Percentiles rank a stretch among this genome's conserved stretches.
Evolutionary conservation across 306 rosid species (phyloP).

Genomic region (Vicia sativa): DNA sequence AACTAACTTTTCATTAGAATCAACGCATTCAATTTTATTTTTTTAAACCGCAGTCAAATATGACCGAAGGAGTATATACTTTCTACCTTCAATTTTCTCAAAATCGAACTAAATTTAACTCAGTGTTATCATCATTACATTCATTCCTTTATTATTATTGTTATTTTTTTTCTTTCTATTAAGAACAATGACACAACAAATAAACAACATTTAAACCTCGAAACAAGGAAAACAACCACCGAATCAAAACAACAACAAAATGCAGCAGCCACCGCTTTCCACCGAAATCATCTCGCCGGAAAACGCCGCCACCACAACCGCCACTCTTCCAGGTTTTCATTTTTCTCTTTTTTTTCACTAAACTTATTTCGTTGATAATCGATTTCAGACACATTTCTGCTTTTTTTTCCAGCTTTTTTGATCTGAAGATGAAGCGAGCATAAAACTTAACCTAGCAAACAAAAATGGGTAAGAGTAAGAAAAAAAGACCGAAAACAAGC

Average conservation of each 20-base stretch:
- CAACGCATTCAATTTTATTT: too few species aligned
- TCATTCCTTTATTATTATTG: too few species aligned
- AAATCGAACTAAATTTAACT: too few species aligned
- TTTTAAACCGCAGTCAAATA: too few species aligned
- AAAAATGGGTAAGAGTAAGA: constrained; percentile 19
- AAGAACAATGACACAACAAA: too few species aligned
- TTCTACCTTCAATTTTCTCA: too few species aligned
- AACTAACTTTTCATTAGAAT: too few species aligned
- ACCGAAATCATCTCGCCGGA: neutral
- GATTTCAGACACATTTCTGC: neutral
- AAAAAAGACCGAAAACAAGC: constrained; percentile 35
- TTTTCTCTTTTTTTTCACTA: neutral
- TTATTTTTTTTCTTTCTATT: too few species aligned
- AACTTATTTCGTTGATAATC: constrained; percentile 22
- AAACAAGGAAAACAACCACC: neutral
- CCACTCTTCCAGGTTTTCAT: neutral
- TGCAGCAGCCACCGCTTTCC: neutral
- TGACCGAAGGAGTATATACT: too few species aligned
- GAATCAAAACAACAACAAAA: neutral
- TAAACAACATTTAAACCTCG: too few species aligned
- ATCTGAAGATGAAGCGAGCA: constrained; percentile 32
- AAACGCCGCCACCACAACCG: neutral
- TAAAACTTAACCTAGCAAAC: constrained; percentile 37
- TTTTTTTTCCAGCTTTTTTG: constrained; percentile 17
- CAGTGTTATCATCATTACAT: too few species aligned